phyloP scores from a whole-genome alignment of 1,139 yeast genomes.

The Geotrichum bryndzae region DNA sequence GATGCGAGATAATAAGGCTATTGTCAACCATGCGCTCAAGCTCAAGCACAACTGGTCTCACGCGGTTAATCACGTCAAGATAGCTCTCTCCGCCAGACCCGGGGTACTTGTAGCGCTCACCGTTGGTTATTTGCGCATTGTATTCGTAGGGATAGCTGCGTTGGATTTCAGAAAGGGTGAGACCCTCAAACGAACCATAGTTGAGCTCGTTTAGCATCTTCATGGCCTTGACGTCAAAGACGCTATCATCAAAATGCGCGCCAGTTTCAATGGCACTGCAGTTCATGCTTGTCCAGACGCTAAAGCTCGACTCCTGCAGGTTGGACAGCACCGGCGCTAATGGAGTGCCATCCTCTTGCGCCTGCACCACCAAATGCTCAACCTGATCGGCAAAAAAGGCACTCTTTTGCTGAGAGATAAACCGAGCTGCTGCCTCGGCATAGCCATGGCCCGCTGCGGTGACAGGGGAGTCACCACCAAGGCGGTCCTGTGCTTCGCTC shows the following conservation, averaged over 20 bases:
- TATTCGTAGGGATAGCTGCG: conserved; percentile 69
- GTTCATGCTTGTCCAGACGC: conserved; percentile 92
- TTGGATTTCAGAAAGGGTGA: conserved; percentile 82
- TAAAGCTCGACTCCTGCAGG: conserved; percentile 62
- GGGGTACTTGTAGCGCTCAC: conserved; percentile 80
- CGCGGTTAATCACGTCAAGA: conserved; percentile 81
- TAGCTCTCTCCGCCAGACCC: conserved; percentile 97
- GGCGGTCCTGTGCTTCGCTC: conserved; percentile 75
- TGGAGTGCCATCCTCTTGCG: conserved; percentile 25
- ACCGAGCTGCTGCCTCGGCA: conserved; percentile 62
- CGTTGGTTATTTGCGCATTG: conserved; percentile 63
- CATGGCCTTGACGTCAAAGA: conserved; percentile 77
- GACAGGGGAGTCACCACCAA: conserved; percentile 83
- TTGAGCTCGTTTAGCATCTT: conserved; percentile 90
- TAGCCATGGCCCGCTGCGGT: conserved; percentile 75
- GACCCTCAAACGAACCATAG: conserved; percentile 86
- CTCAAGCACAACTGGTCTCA: conserved; percentile 86
- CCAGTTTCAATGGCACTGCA: conserved; percentile 75
- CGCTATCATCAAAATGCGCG: conserved; percentile 57
- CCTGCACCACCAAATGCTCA: conserved; percentile 43
- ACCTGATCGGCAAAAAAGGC: conserved; percentile 64
- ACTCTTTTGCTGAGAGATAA: conserved; percentile 65
- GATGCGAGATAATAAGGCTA: conserved; percentile 72
- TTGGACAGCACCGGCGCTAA: conserved; percentile 32
- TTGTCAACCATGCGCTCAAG: conserved; percentile 88